Evolutionary conservation across 2,329 filamentous ascomycete species (phyloP).

Genomic region (Colletotrichum sp.): DNA sequence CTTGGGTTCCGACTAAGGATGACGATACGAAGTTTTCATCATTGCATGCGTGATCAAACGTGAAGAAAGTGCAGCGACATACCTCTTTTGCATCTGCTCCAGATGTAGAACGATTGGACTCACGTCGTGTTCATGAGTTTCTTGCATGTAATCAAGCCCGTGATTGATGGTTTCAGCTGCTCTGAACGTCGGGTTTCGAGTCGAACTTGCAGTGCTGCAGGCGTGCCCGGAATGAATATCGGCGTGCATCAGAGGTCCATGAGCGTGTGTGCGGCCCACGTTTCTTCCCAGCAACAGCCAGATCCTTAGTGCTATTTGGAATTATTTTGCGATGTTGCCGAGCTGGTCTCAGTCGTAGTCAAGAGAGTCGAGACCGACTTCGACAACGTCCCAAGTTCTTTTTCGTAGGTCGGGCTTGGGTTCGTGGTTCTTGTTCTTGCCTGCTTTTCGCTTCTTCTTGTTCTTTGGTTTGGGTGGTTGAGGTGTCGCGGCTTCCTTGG

Average conservation of each 20-base stretch:
- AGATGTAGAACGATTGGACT: background rate
- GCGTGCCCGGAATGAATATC: conserved; percentile 46
- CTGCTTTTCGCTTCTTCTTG: conserved; percentile 43
- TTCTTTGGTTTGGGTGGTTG: conserved; percentile 26
- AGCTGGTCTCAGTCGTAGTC: conserved; percentile 55
- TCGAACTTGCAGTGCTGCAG: background rate
- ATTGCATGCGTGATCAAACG: conserved; percentile 44
- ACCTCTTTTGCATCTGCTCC: background rate
- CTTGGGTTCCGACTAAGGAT: conserved; percentile 85
- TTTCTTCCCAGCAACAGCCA: background rate
- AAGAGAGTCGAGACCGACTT: conserved; percentile 62
- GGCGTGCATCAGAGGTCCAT: conserved; percentile 43
- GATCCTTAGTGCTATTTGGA: background rate
- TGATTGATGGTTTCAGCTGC: background rate
- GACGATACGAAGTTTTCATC: conserved; percentile 94
- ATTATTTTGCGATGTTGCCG: background rate
- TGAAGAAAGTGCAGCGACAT: background rate
- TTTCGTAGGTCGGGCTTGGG: conserved; percentile 68
- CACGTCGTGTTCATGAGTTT: background rate
- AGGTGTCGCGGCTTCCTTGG: conserved; percentile 16
- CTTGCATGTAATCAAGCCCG: background rate
- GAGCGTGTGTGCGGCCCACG: background rate
- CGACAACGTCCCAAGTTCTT: conserved; percentile 71
- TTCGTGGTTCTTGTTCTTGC: conserved; percentile 43
- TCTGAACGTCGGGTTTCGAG: background rate